Conservation (phyloP, 2,329 filamentous ascomycete species). For the Alternaria consortialis region DNA sequence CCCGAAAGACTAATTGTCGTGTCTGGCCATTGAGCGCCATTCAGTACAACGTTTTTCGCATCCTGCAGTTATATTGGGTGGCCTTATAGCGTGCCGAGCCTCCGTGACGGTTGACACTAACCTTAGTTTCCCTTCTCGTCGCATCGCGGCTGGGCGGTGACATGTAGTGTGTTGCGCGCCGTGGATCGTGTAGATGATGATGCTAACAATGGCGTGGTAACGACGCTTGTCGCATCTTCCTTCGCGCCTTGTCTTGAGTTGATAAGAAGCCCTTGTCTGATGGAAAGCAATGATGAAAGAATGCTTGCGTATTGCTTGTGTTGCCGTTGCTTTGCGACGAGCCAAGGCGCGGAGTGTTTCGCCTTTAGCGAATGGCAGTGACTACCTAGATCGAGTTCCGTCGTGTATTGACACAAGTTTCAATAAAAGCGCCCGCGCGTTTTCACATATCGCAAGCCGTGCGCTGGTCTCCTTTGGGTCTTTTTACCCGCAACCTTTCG, state of each 20-base stretch:
- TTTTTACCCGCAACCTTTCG: constrained; percentile 1
- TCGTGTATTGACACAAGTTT: constrained; percentile 1
- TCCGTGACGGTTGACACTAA: not conserved
- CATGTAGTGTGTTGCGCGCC: not conserved
- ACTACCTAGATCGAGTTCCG: not conserved
- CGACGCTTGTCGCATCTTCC: constrained; percentile 3
- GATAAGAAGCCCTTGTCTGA: not conserved
- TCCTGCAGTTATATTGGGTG: not conserved
- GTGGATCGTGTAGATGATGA: not conserved
- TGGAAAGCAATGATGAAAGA: not conserved
- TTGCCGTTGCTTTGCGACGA: not conserved
- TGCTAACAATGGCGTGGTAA: not conserved
- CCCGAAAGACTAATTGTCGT: not conserved
- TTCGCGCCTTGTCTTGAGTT: not conserved
- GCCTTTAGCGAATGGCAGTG: not conserved
- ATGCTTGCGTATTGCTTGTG: constrained; percentile 1
- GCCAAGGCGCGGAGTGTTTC: constrained; percentile 6
- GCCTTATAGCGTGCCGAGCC: not conserved
- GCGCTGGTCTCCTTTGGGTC: not conserved
- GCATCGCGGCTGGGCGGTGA: not conserved
- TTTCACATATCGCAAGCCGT: not conserved
- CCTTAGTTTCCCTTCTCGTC: not conserved
- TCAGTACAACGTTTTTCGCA: not conserved
- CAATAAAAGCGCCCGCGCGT: not conserved
- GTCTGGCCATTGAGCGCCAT: not conserved